Percentiles rank a stretch among this genome's conserved stretches.
Evolutionary conservation across 306 rosid species (phyloP).

Genomic region (Senna siamea): DNA sequence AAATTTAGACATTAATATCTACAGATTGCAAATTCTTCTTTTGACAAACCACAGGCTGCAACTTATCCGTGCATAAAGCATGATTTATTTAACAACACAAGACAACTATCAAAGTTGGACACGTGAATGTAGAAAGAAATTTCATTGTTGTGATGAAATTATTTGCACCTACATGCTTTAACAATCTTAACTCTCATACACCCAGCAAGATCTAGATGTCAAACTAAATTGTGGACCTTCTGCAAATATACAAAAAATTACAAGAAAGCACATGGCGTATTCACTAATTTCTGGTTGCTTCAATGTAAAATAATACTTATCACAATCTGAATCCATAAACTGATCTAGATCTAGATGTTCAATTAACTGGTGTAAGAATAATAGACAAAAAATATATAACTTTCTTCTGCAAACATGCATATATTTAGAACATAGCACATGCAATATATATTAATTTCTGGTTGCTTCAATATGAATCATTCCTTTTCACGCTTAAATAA

Average conservation of each 20-base stretch:
- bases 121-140: neutral
- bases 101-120: neutral
- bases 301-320: neutral
- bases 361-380: neutral
- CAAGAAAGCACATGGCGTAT: neutral
- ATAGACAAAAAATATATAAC: neutral
- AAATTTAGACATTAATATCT: constrained; percentile 13
- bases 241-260: constrained; percentile 5
- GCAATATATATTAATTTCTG: neutral
- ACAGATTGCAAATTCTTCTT: constrained; percentile 10
- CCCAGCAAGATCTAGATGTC: constrained; percentile 15
- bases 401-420: neutral
- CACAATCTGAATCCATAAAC: neutral
- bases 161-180: neutral
- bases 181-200: constrained; percentile 14
- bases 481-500: constrained; percentile 17
- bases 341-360: constrained; percentile 4
- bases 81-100: neutral
- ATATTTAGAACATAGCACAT: neutral
- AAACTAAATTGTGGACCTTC: constrained; percentile 15
- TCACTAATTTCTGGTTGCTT: constrained; percentile 6
- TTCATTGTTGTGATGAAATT: constrained; percentile 6
- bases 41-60: constrained; percentile 15
- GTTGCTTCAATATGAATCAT: neutral
- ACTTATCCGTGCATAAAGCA: constrained; percentile 25